phyloP scores from a whole-genome alignment of 192 early-diverging fungal genomes.

The Gryganskiella cystojenkinii region DNA sequence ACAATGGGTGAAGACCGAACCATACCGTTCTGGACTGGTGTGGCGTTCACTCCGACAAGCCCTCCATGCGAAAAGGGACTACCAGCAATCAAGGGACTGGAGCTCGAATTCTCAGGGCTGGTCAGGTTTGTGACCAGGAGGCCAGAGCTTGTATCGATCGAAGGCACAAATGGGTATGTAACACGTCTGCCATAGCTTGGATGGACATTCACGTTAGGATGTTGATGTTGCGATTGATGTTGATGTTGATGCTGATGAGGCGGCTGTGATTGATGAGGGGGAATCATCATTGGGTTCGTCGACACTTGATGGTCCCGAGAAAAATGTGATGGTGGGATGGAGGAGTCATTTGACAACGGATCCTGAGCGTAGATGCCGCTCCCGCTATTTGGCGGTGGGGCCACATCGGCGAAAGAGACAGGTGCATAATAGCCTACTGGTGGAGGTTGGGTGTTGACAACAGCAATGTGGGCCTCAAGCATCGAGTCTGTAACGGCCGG shows the following conservation, averaged over 20 bases:
- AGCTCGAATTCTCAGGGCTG: conserved; percentile 42
- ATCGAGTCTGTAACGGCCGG: neutral
- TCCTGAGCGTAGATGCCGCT: neutral
- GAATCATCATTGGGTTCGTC: conserved; percentile 10
- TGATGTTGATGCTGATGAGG: neutral
- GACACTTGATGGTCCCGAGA: too few relatives aligned
- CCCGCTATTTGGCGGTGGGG: neutral
- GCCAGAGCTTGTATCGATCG: conserved; percentile 43
- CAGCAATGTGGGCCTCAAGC: too few relatives aligned
- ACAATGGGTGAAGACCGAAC: conserved; percentile 38
- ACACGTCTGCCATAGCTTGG: conserved; percentile 33
- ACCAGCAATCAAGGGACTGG: conserved; percentile 38
- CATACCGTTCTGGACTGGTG: conserved; percentile 20
- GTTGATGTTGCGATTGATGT: neutral
- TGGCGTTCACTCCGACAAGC: conserved; percentile 18
- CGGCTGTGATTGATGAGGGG: neutral
- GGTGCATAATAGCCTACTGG: neutral
- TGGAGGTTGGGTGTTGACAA: neutral
- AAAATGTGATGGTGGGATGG: neutral
- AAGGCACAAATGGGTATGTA: conserved; percentile 48
- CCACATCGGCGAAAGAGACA: neutral
- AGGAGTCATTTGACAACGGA: too few relatives aligned
- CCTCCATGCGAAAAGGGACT: conserved; percentile 32
- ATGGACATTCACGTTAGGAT: conserved; percentile 1
- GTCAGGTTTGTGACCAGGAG: conserved; percentile 35